Percentiles rank a stretch among this genome's conserved stretches.
Conservation (phyloP, 768 basidiomycete genomes). For the Hygrocybe coccinea region DNA sequence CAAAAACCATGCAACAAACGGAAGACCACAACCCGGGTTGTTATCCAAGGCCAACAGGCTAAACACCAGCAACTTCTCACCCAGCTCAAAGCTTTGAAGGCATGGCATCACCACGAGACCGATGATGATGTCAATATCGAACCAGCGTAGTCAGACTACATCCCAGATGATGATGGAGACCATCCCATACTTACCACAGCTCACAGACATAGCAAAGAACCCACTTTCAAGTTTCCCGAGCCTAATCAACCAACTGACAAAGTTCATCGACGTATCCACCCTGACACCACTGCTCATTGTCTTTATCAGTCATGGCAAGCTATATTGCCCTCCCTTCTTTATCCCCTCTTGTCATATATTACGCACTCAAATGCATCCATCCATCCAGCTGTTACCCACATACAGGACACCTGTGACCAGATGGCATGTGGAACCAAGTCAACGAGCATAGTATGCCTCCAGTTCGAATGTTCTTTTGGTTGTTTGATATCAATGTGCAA, state of each 20-base stretch:
- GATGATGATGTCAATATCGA: neutral
- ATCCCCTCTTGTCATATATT: constrained; percentile 2
- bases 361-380: neutral
- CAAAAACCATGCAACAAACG: neutral
- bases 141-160: neutral
- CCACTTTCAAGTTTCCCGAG: neutral
- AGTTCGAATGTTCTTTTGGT: constrained; percentile 9
- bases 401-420: neutral
- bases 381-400: neutral
- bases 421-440: constrained; percentile 1
- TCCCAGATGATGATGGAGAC: neutral
- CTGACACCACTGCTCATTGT: neutral
- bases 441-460: constrained; percentile 10
- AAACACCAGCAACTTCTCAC: neutral
- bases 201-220: neutral
- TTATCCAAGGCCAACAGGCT: neutral
- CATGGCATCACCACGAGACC: neutral
- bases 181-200: no score
- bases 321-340: neutral
- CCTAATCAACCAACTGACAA: neutral
- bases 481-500: neutral
- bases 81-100: neutral
- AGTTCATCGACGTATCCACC: neutral
- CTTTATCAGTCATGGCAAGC: neutral
- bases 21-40: neutral